phyloP scores from a whole-genome alignment of 1,139 yeast genomes.

The Kodamaea plutei region DNA sequence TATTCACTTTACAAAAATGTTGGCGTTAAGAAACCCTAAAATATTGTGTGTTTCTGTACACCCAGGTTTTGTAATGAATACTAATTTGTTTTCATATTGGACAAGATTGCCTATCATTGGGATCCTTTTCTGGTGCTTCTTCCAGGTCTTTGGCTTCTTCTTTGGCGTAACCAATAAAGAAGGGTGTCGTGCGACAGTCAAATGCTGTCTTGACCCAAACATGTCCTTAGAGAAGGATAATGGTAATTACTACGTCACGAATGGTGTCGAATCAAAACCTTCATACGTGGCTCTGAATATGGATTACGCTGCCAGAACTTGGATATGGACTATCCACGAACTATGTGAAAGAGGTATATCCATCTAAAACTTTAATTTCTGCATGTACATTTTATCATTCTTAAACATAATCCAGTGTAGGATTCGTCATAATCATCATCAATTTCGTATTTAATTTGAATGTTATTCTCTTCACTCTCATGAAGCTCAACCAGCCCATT shows the following conservation, averaged over 20 bases:
- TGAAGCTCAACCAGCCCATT: no score
- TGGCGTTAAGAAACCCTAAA: conserved; percentile 64
- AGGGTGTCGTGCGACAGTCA: conserved; percentile 65
- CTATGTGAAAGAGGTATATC: conserved; percentile 46
- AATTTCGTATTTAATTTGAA: no score
- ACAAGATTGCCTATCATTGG: conserved; percentile 77
- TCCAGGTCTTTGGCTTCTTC: conserved; percentile 62
- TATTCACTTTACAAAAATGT: conserved; percentile 65
- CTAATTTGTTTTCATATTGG: conserved; percentile 72
- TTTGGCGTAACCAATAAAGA: conserved; percentile 71
- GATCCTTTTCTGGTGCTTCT: conserved; percentile 61
- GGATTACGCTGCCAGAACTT: conserved; percentile 64
- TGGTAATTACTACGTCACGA: conserved; percentile 65
- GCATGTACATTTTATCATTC: no score
- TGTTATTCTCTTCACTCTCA: no score
- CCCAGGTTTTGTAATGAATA: conserved; percentile 83
- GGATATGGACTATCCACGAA: conserved; percentile 80
- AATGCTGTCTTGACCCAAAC: conserved; percentile 56
- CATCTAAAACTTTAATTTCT: conserved; percentile 7
- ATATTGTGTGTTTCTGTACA: conserved; percentile 67
- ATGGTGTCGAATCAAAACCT: conserved; percentile 53
- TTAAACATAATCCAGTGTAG: no score
- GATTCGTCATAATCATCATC: no score
- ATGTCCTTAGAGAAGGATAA: conserved; percentile 52
- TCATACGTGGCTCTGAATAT: conserved; percentile 56